A percentile compares a stretch with the other conserved stretches of the same genome.
Evolutionary conservation across 2,329 filamentous ascomycete species (phyloP).

Genomic region (Penicillium sp.): DNA sequence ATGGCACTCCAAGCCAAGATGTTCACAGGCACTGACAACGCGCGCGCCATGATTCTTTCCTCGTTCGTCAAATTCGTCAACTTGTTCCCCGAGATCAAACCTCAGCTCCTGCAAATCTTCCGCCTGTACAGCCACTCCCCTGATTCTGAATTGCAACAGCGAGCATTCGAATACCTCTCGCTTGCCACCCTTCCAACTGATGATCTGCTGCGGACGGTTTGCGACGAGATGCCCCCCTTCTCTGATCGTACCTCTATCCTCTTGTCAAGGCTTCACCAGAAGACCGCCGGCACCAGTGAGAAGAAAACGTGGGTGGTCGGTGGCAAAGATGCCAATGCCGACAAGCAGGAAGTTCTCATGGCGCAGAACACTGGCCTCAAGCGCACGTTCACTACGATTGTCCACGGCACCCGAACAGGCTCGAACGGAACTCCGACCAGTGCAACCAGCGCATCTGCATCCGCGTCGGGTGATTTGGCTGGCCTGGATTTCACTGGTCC

Average conservation of each 20-base stretch:
- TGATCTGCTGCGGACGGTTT: slow-evolving; percentile 86
- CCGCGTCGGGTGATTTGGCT: slow-evolving; percentile 62
- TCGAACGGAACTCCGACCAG: slow-evolving; percentile 34
- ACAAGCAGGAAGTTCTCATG: slow-evolving; percentile 74
- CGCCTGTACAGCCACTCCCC: slow-evolving; percentile 88
- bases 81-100: slow-evolving; percentile 96
- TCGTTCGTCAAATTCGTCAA: slow-evolving; percentile 98
- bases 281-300: slow-evolving; percentile 87
- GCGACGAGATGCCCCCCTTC: slow-evolving; percentile 98
- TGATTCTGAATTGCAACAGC: slow-evolving; percentile 91
- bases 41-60: slow-evolving; percentile 88
- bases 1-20: slow-evolving; percentile 89
- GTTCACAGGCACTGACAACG: slow-evolving; percentile 80
- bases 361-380: slow-evolving; percentile 79
- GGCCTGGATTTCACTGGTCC: slow-evolving; percentile 75
- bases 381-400: slow-evolving; percentile 70
- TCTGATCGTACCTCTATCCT: slow-evolving; percentile 90
- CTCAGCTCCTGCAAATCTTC: slow-evolving; percentile 87
- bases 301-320: slow-evolving; percentile 98
- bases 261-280: slow-evolving; percentile 88
- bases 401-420: slow-evolving; percentile 41
- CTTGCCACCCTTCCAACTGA: slow-evolving; percentile 84
- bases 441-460: slow-evolving; percentile 40
- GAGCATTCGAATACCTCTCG: slow-evolving; percentile 90
- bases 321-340: slow-evolving; percentile 87